Base-by-base conservation (phyloP, 1,284 basidiomycete species). In the Ceratobasidium sp. region DNA sequence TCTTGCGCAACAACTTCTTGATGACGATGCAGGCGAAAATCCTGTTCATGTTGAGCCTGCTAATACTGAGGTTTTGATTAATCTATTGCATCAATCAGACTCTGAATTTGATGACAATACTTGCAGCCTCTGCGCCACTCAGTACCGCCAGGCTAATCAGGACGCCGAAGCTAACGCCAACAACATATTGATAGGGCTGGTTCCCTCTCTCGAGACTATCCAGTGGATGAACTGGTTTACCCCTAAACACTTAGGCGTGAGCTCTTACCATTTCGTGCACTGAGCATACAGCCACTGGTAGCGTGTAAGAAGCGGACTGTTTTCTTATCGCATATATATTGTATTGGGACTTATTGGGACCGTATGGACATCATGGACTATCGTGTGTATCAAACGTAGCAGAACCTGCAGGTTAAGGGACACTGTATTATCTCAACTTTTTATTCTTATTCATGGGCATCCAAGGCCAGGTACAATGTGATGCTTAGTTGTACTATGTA, bases 151-250 rank as follows among this genome's bases (percentile, higher is more conserved):
- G 12, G 23, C 53, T 13, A 76, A 53, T 28, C 9, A 23, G 18
- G 28, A 42, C 4, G 73, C 73, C 63, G 63, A 76, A 40, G 15
- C 20, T 44, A 20, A 5, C 20, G 73, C 73, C 3, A 67, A 9
- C 12, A 18, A 20, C 44, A 56, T 42, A 7, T 18, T 76, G 28
- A 76, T 58, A 58, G 49, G 23, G 20, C 26, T 60, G 33, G 2
- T 72, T 20, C 69, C 69, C 6, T 58, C 69, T 26, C 69, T 72
- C 28, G 39, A 23, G 12, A 6, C 23, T 9, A 42, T 72, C 3
- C 39, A 60, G 13, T 72, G 69, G 69, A 58, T 60, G 69, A 42
- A 28, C 23, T 72, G 69, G 69, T 72, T 60, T 33, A 72, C 69
- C 2, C 69, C 20, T 33, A 58, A 44, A 26, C 69, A 72, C 23